Conservation (phyloP, 345 rosid genomes). For the Cochlearia excelsa region DNA sequence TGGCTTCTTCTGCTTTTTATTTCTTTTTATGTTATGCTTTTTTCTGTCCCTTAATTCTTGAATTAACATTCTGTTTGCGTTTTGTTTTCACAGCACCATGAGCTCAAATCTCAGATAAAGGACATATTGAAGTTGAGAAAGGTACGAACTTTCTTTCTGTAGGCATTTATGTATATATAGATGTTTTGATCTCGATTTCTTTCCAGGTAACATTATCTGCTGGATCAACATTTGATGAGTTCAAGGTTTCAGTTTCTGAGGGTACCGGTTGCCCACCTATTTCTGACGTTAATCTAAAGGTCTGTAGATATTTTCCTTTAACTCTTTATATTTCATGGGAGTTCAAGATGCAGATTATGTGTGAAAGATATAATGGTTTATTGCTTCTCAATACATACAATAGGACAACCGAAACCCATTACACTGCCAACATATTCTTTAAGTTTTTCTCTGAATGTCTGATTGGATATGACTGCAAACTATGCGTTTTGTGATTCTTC, state of each 20-base stretch:
- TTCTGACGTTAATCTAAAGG: constrained; percentile 67
- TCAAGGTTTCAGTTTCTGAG: constrained; percentile 61
- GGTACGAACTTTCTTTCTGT: constrained; percentile 40
- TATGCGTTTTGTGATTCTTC: constrained; percentile 28
- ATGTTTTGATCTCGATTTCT: constrained; percentile 30
- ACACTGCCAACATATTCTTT: constrained; percentile 10
- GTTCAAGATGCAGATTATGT: constrained; percentile 9
- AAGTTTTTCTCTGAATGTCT: constrained; percentile 14
- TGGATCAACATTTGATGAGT: constrained; percentile 70
- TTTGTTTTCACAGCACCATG: constrained; percentile 63
- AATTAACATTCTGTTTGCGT: constrained; percentile 7
- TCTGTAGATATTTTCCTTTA: constrained; percentile 25
- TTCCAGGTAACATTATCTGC: constrained; percentile 56
- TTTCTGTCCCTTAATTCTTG: constrained; percentile 4
- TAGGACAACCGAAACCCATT: constrained; percentile 5
- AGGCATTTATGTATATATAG: constrained; percentile 17
- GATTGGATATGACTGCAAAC: constrained; percentile 25
- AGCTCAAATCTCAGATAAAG: constrained; percentile 70
- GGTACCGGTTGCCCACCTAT: constrained; percentile 47
- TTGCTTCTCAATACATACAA: constrained; percentile 12
- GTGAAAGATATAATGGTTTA: constrained; percentile 14
- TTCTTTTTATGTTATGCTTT: constrained; percentile 9
- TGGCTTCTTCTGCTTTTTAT: constrained; percentile 6
- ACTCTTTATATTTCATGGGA: background rate
- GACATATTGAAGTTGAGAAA: constrained; percentile 69